Evolutionary conservation across 306 rosid genomes (phyloP).

Genomic region (Corylus americana): DNA sequence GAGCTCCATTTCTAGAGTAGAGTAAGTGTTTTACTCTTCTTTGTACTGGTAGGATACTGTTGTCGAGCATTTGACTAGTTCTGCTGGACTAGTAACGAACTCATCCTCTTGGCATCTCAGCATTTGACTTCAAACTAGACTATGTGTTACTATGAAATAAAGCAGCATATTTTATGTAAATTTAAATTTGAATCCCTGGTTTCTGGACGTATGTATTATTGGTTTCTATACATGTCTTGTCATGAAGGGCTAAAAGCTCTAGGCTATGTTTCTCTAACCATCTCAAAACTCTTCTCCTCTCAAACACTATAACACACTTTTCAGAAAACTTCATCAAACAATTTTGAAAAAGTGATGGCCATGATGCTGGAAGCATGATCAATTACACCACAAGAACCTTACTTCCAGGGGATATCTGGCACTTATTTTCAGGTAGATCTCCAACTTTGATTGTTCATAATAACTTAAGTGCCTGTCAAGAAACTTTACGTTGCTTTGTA

Average conservation of each 20-base stretch:
- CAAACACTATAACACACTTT: too few relatives aligned
- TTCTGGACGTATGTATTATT: background rate
- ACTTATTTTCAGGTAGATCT: constrained; percentile 73
- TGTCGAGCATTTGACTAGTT: too few relatives aligned
- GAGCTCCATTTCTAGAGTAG: too few relatives aligned
- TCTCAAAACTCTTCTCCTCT: too few relatives aligned
- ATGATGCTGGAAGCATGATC: constrained; percentile 88
- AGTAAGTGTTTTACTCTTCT: too few relatives aligned
- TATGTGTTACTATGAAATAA: background rate
- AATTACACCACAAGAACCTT: constrained; percentile 68
- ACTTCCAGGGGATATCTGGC: constrained; percentile 77
- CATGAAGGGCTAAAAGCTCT: background rate
- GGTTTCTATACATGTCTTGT: background rate
- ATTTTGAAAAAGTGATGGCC: too few relatives aligned
- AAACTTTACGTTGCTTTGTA: background rate
- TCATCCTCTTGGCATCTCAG: too few relatives aligned
- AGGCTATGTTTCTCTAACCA: too few relatives aligned
- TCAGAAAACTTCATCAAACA: too few relatives aligned
- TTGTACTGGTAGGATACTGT: too few relatives aligned
- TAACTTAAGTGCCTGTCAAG: background rate
- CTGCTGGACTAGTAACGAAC: too few relatives aligned
- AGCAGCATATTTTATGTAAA: background rate
- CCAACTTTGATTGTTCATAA: constrained; percentile 1
- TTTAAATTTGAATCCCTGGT: background rate
- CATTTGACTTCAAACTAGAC: too few relatives aligned